Percentiles rank a stretch among this genome's conserved stretches.
phyloP scores from a whole-genome alignment of 768 basidiomycete genomes.

The Galerina sulciceps region DNA sequence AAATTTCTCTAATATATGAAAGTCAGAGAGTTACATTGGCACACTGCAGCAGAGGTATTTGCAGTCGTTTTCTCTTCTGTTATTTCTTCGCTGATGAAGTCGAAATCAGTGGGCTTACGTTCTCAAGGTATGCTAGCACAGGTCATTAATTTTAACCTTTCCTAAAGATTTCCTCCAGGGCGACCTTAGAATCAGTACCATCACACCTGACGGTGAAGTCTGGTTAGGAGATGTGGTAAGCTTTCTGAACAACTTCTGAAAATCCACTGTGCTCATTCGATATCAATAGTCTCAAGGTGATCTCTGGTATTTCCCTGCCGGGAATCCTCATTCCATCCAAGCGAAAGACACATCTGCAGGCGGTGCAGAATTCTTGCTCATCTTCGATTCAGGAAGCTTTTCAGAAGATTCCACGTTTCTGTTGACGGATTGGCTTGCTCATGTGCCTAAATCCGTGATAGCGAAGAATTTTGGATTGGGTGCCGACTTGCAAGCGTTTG shows the following conservation, averaged over 20 bases:
- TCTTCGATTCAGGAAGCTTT: constrained; percentile 47
- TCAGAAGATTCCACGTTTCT: constrained; percentile 64
- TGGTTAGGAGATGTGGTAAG: constrained; percentile 59
- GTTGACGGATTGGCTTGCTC: constrained; percentile 70
- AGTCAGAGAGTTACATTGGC: constrained; percentile 60
- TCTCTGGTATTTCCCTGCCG: constrained; percentile 65
- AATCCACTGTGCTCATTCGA: not conserved
- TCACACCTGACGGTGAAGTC: constrained; percentile 55
- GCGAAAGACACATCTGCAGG: constrained; percentile 49
- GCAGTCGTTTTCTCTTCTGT: not conserved
- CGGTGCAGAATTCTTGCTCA: constrained; percentile 58
- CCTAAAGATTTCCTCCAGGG: constrained; percentile 33
- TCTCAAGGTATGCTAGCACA: constrained; percentile 36
- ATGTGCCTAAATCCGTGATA: constrained; percentile 57
- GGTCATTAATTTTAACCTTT: not conserved
- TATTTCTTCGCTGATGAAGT: not conserved
- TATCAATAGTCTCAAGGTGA: constrained; percentile 36
- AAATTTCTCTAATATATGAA: not conserved
- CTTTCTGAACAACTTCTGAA: not conserved
- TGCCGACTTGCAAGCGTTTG: constrained; percentile 45
- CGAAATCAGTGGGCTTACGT: constrained; percentile 54
- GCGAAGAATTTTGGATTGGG: constrained; percentile 66
- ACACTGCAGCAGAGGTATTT: constrained; percentile 49
- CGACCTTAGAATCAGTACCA: constrained; percentile 48
- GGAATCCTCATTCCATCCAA: constrained; percentile 59